Percentiles rank a stretch among this genome's conserved stretches.
phyloP scores from a whole-genome alignment of 169 alveolate species.

The Plasmodium chabaudi region DNA sequence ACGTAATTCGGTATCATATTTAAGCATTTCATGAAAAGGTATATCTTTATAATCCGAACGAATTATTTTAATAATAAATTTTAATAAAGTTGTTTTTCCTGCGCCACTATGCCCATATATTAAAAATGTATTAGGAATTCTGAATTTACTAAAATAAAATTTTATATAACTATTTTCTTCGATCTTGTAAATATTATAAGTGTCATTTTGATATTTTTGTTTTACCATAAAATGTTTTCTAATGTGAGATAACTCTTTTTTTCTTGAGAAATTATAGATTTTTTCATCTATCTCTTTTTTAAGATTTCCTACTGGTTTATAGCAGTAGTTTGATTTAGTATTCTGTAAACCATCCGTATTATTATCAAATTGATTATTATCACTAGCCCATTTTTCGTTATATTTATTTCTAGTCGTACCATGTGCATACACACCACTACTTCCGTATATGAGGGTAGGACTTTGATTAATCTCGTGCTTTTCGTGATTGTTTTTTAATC shows the following conservation, averaged over 20 bases:
- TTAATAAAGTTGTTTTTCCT: slow-evolving; percentile 68
- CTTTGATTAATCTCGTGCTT: not conserved
- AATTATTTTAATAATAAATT: slow-evolving; percentile 32
- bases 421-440: too few relatives aligned
- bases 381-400: too few relatives aligned
- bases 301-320: not conserved
- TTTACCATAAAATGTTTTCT: slow-evolving; percentile 39
- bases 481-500: not conserved
- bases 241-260: not conserved
- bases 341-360: too few relatives aligned
- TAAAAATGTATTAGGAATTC: slow-evolving; percentile 52
- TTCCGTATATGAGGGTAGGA: too few relatives aligned
- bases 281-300: not conserved
- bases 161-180: slow-evolving; percentile 22
- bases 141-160: slow-evolving; percentile 61
- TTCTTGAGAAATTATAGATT: not conserved
- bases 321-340: not conserved
- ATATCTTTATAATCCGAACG: slow-evolving; percentile 43
- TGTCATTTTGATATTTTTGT: slow-evolving; percentile 49
- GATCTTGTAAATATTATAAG: slow-evolving; percentile 40
- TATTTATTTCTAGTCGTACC: too few relatives aligned
- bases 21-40: slow-evolving; percentile 4
- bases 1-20: not conserved
- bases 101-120: slow-evolving; percentile 70
- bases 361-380: too few relatives aligned